These are phyloP conservation scores for Coemansia sp. DNA, from an alignment of 192 early-diverging fungal species.

Conservation along the genomic window DNA sequence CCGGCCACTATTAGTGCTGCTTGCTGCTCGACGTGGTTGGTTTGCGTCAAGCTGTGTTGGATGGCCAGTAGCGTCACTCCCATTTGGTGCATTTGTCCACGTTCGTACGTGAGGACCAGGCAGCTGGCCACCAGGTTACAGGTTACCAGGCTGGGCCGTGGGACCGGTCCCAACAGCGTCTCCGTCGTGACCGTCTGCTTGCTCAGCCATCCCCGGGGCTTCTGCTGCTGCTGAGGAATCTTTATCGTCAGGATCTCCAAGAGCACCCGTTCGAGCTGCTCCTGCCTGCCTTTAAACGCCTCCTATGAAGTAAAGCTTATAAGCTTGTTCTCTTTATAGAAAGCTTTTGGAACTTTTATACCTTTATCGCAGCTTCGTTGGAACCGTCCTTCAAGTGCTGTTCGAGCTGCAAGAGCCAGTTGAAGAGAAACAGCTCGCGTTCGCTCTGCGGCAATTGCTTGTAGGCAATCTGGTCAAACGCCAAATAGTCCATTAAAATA, in stretches of 20 bases:
- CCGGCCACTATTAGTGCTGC: conserved; percentile 77
- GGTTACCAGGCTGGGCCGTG: conserved; percentile 29
- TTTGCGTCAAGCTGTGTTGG: conserved; percentile 16
- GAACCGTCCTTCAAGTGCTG: conserved; percentile 56
- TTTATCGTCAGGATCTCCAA: conserved; percentile 64
- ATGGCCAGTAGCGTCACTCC: conserved; percentile 33
- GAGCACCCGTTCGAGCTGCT: conserved; percentile 70
- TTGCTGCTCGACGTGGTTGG: conserved; percentile 3
- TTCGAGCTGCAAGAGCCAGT: conserved; percentile 86
- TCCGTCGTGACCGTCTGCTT: conserved; percentile 61
- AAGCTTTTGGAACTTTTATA: no score
- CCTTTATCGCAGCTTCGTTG: neutral
- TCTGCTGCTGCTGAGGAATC: conserved; percentile 60
- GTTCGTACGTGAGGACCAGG: conserved; percentile 31
- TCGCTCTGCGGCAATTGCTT: conserved; percentile 48
- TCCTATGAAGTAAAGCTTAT: no score
- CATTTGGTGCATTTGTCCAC: conserved; percentile 38
- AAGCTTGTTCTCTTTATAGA: no score
- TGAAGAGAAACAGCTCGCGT: conserved; percentile 81
- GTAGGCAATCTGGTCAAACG: conserved; percentile 21
- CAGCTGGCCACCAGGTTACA: conserved; percentile 35
- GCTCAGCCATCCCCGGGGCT: conserved; percentile 67
- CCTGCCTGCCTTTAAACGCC: conserved; percentile 61
- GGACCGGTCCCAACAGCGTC: conserved; percentile 19
- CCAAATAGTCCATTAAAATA: neutral